phyloP scores from a whole-genome alignment of 768 basidiomycete species.

The Termitomyces sp. region DNA sequence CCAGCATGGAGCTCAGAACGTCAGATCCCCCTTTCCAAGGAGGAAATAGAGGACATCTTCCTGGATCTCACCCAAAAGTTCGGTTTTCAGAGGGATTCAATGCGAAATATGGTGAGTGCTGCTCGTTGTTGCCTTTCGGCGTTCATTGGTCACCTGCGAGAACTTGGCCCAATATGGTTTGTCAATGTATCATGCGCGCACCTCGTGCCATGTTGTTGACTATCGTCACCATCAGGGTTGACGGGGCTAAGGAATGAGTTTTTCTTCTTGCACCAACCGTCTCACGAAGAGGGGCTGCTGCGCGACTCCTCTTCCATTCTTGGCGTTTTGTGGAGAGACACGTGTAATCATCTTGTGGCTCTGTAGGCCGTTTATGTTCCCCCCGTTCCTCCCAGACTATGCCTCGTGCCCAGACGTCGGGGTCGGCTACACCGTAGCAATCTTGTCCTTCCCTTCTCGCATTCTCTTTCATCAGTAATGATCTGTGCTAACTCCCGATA shows the following conservation, averaged over 20 bases:
- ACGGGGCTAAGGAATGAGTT: too few relatives aligned
- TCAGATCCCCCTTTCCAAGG: slow-evolving; percentile 95
- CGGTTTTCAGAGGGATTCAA: slow-evolving; percentile 93
- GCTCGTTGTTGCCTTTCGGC: neutral
- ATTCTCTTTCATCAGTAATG: neutral
- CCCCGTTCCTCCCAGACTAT: neutral
- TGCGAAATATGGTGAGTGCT: slow-evolving; percentile 83
- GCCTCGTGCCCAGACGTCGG: neutral
- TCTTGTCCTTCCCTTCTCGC: neutral
- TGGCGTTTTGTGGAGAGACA: neutral
- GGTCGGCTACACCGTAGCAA: neutral
- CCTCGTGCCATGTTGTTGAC: neutral
- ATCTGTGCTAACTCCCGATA: neutral
- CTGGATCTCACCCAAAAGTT: slow-evolving; percentile 98
- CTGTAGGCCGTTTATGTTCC: neutral
- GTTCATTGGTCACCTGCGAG: slow-evolving; percentile 8
- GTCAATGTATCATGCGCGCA: slow-evolving; percentile 1
- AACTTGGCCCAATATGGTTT: slow-evolving; percentile 5
- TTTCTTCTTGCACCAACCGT: neutral
- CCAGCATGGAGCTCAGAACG: slow-evolving; percentile 92
- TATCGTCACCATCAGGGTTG: neutral
- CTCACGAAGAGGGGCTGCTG: neutral
- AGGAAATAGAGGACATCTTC: slow-evolving; percentile 98
- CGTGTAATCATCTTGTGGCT: neutral
- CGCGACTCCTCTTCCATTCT: slow-evolving; percentile 4